These are phyloP conservation scores for Chlorella sp. DNA, from an alignment of 139 green algal species.

Conservation along the genomic window DNA sequence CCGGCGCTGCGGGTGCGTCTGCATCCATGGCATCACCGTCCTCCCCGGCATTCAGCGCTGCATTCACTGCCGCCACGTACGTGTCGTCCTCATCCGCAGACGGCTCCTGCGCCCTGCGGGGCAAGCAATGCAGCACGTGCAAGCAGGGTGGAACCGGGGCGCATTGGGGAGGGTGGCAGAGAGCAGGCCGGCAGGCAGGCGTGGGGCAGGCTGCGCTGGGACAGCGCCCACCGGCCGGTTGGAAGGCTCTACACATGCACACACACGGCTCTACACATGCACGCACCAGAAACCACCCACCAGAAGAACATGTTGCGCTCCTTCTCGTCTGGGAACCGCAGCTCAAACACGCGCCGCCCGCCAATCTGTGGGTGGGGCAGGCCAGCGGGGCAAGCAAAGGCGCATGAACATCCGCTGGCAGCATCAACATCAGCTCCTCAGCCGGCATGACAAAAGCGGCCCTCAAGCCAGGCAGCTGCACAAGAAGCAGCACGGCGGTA, in stretches of 20 bases:
- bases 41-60: slow-evolving; percentile 24
- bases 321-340: slow-evolving; percentile 60
- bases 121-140: too few relatives aligned
- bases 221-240: too few relatives aligned
- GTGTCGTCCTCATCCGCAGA: slow-evolving; percentile 20
- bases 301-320: slow-evolving; percentile 72
- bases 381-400: background rate
- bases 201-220: too few relatives aligned
- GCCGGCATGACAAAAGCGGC: too few relatives aligned
- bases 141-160: background rate
- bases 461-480: too few relatives aligned
- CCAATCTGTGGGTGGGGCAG: slow-evolving; percentile 22
- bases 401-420: too few relatives aligned
- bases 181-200: background rate
- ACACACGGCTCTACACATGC: background rate
- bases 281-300: background rate
- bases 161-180: background rate
- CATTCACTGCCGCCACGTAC: slow-evolving; percentile 42
- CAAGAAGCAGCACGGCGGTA: too few relatives aligned
- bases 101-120: background rate
- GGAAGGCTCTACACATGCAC: too few relatives aligned
- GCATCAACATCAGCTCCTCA: too few relatives aligned
- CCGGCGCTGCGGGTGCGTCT: background rate
- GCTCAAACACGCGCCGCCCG: slow-evolving; percentile 57
- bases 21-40: slow-evolving; percentile 6